phyloP scores from a whole-genome alignment of 2,329 filamentous ascomycete genomes.

The Madurella mycetomatis region DNA sequence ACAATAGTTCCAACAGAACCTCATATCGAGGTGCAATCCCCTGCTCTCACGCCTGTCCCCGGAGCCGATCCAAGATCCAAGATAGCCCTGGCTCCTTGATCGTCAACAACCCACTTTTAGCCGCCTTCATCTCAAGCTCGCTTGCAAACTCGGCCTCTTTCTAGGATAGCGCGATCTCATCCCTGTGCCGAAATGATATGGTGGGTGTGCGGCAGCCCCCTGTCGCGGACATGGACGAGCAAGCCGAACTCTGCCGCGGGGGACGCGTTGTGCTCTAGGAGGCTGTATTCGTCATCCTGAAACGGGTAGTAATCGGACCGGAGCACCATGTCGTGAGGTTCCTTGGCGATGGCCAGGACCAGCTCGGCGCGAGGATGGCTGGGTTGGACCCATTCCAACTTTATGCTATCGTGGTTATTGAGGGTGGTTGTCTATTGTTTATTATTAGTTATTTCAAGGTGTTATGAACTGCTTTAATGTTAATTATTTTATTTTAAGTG shows the following conservation, averaged over 20 bases:
- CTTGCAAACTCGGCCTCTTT: neutral
- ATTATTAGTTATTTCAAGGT: too few relatives aligned
- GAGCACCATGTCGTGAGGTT: neutral
- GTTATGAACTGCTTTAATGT: too few relatives aligned
- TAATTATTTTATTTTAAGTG: too few relatives aligned
- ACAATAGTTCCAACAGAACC: neutral
- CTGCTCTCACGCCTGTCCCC: neutral
- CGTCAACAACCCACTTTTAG: neutral
- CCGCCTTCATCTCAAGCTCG: neutral
- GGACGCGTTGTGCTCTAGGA: neutral
- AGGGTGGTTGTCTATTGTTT: neutral
- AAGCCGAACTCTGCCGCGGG: neutral
- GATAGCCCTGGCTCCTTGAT: neutral
- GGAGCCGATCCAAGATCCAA: neutral
- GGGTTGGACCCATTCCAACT: slow-evolving; percentile 1
- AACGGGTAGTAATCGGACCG: neutral
- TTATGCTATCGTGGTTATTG: neutral
- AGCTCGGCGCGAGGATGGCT: slow-evolving; percentile 5
- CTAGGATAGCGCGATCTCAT: neutral
- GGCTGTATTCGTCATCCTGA: neutral
- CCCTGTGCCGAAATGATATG: neutral
- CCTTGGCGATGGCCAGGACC: neutral
- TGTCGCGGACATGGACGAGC: neutral
- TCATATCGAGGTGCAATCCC: neutral
- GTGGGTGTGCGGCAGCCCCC: neutral